Evolutionary conservation across 139 green algal species (phyloP), one percentile per base, ranked within the genome.

Genomic region (Haematococcus lacustris): DNA sequence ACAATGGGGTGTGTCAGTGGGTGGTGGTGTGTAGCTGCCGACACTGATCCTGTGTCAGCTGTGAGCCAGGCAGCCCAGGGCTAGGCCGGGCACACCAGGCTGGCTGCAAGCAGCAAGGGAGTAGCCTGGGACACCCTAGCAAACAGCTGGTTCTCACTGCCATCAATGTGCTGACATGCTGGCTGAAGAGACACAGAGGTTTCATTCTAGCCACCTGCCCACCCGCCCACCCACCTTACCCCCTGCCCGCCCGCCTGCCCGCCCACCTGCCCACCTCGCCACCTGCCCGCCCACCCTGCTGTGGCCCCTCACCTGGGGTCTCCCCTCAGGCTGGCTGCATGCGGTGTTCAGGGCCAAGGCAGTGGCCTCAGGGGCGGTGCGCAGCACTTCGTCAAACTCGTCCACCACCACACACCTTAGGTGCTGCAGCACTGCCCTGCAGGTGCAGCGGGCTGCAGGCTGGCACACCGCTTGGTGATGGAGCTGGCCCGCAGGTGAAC

Each of bases 371-470:
- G 76, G 74, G 53, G 81, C 76, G 43, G 76, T 70, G 51, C 80
- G 40, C 37, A 88, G 51, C 61, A 79, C 78, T 35, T 81, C 82
- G 38, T 90, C 85, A 26, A 82, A 77, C 71, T 90, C 85, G 70
- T 90, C 85, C 0, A 87, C 78, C 2, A 75, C 76, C 7, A 90
- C 3, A 9, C 81, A 74, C 34, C 79, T 60, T 32, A 79, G 70
- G 33, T 83, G 2, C 40, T 76, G 3, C 17, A 73, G 51, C 25
- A 77, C 17, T 23, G 61, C 60, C 61, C 62, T 66, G 62, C 60
- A 74, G 51, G 41, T 64, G 53, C 21, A 64, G 26, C n/a, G n/a
- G n/a, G n/a, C n/a, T n/a, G n/a, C n/a, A n/a, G n/a, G n/a, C n/a
- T n/a, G n/a, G n/a, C n/a, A n/a, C n/a, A n/a, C n/a, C n/a, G n/a